A percentile compares a stretch with the other conserved stretches of the same genome.
phyloP scores from a whole-genome alignment of 306 rosid genomes.

The Chamaecrista fasciculata region DNA sequence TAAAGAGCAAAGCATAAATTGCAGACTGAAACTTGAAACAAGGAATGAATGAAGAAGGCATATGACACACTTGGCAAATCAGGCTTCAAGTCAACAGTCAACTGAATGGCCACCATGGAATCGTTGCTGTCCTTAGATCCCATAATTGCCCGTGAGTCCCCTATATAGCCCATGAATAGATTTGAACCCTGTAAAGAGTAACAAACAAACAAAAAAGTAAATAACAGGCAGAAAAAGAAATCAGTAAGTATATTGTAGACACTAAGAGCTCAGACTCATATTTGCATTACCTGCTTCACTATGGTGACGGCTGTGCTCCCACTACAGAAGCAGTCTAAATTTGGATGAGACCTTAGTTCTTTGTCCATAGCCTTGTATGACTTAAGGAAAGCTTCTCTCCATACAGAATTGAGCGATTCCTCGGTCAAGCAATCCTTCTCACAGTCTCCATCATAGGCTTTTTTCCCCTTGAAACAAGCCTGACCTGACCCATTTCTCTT shows the following conservation, averaged over 20 bases:
- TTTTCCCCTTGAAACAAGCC: slow-evolving; percentile 63
- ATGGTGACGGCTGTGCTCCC: slow-evolving; percentile 94
- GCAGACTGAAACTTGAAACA: not conserved
- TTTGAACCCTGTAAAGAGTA: slow-evolving; percentile 65
- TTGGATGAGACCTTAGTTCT: slow-evolving; percentile 91
- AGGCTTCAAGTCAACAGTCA: slow-evolving; percentile 95
- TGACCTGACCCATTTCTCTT: slow-evolving; percentile 57
- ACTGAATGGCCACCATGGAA: slow-evolving; percentile 76
- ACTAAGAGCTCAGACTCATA: not conserved
- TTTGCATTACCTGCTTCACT: slow-evolving; percentile 76
- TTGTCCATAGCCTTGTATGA: slow-evolving; percentile 97
- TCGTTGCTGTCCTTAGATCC: slow-evolving; percentile 81
- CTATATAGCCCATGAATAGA: slow-evolving; percentile 88
- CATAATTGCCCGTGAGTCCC: slow-evolving; percentile 95
- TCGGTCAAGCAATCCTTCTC: slow-evolving; percentile 61
- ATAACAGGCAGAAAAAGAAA: slow-evolving; percentile 26
- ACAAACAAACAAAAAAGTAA: slow-evolving; percentile 11
- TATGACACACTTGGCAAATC: slow-evolving; percentile 84
- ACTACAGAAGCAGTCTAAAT: slow-evolving; percentile 95
- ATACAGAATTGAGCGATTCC: slow-evolving; percentile 52
- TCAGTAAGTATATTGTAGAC: not conserved
- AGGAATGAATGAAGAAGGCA: slow-evolving; percentile 23
- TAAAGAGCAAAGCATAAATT: slow-evolving; percentile 23
- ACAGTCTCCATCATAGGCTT: slow-evolving; percentile 49
- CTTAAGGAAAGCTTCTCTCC: slow-evolving; percentile 93